phyloP scores from a whole-genome alignment of 352 stramenopile species.

The Globisporangium apiculatum region DNA sequence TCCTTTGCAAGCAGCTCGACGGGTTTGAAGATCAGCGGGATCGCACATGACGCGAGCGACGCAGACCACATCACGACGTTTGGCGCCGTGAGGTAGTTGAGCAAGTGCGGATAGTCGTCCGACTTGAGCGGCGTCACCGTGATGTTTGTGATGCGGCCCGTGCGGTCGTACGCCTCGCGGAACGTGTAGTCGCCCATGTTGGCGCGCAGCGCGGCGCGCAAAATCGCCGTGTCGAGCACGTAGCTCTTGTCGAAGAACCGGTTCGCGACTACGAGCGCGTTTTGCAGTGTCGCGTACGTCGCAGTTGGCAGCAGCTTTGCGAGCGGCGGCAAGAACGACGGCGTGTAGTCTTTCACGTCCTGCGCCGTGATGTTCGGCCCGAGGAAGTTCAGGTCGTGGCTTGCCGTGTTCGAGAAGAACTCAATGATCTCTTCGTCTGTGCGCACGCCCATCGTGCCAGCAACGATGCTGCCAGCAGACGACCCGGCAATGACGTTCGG shows the following conservation, averaged over 20 bases:
- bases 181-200: constrained; percentile 98
- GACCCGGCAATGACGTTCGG: constrained; percentile 93
- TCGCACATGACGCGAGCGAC: constrained; percentile 91
- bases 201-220: constrained; percentile 64
- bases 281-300: constrained; percentile 33
- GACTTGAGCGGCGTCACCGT: constrained; percentile 91
- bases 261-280: constrained; percentile 49
- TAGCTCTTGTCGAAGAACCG: constrained; percentile 69
- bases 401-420: constrained; percentile 34
- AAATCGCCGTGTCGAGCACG: constrained; percentile 56
- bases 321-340: constrained; percentile 35
- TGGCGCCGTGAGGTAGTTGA: constrained; percentile 98
- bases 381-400: constrained; percentile 59
- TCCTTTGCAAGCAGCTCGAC: constrained; percentile 95
- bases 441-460: constrained; percentile 88
- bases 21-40: constrained; percentile 93
- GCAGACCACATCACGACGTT: constrained; percentile 98
- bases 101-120: constrained; percentile 92
- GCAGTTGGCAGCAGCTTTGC: constrained; percentile 37
- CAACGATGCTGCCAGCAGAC: constrained; percentile 92
- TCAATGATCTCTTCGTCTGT: constrained; percentile 89
- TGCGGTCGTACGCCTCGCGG: constrained; percentile 97
- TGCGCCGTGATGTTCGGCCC: constrained; percentile 56
- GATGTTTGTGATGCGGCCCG: constrained; percentile 98
- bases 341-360: constrained; percentile 50